A percentile compares a stretch with the other conserved stretches of the same genome.
phyloP scores from a whole-genome alignment of 306 rosid species.

The Rosa rugosa region DNA sequence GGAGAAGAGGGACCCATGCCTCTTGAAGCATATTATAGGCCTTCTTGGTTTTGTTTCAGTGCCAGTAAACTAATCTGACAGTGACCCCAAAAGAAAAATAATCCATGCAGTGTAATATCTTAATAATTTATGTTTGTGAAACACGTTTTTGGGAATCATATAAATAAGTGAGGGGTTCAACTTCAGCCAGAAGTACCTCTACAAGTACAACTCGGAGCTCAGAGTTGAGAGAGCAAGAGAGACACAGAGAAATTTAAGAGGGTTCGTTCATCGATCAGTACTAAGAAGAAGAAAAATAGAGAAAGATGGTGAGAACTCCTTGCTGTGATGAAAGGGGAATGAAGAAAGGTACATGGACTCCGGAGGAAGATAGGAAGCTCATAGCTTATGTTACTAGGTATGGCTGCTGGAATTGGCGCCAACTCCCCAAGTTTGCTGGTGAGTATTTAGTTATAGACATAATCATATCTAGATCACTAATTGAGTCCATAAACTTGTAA shows the following conservation, averaged over 20 bases:
- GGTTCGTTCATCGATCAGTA: not conserved
- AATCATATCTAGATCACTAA: not conserved
- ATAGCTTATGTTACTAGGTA: slow-evolving; percentile 74
- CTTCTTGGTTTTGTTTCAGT: not conserved
- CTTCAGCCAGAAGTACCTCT: not conserved
- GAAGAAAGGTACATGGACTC: slow-evolving; percentile 82
- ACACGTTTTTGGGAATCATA: slow-evolving; percentile 30
- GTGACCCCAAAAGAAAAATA: not conserved
- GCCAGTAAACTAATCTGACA: not conserved
- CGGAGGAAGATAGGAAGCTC: slow-evolving; percentile 71
- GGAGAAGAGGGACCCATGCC: not conserved
- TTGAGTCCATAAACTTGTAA: not conserved
- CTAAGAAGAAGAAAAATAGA: not conserved
- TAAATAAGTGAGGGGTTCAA: slow-evolving; percentile 10
- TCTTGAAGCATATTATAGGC: not conserved
- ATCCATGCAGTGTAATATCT: not conserved
- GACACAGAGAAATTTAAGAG: not conserved
- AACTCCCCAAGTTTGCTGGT: slow-evolving; percentile 89
- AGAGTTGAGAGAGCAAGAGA: not conserved
- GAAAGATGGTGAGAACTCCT: slow-evolving; percentile 69
- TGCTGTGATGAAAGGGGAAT: slow-evolving; percentile 56
- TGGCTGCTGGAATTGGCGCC: slow-evolving; percentile 96
- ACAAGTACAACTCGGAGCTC: not conserved
- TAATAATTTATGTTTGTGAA: not conserved
- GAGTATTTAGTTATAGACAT: not conserved